Percentiles rank a stretch among this genome's conserved stretches.
Conservation (phyloP, 1,139 yeast genomes). For the Nakaseomyces sp. region DNA sequence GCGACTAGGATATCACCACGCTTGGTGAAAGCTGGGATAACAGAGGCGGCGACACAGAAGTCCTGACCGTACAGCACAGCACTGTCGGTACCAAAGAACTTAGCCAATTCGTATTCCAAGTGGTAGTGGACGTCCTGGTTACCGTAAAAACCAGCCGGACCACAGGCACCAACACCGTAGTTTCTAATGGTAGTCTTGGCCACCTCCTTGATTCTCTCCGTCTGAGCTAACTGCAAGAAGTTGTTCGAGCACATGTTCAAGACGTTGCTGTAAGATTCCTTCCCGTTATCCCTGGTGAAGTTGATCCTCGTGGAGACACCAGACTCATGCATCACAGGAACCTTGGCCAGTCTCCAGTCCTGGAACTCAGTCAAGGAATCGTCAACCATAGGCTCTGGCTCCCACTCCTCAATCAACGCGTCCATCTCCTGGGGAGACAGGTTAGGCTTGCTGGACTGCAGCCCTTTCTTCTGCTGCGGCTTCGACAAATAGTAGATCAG, state of each 20-base stretch:
- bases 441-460: slow-evolving; percentile 60
- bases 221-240: slow-evolving; percentile 49
- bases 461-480: slow-evolving; percentile 72
- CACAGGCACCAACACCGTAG: slow-evolving; percentile 97
- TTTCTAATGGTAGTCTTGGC: slow-evolving; percentile 53
- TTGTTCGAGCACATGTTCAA: slow-evolving; percentile 58
- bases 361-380: slow-evolving; percentile 41
- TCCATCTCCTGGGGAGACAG: slow-evolving; percentile 65
- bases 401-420: slow-evolving; percentile 83
- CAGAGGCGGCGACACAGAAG: slow-evolving; percentile 84
- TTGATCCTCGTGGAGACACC: slow-evolving; percentile 43
- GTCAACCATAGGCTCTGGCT: slow-evolving; percentile 71
- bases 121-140: slow-evolving; percentile 86
- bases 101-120: slow-evolving; percentile 67
- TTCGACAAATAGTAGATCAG: slow-evolving; percentile 63
- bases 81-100: slow-evolving; percentile 65
- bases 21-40: slow-evolving; percentile 89
- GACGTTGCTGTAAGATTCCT: slow-evolving; percentile 34
- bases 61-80: slow-evolving; percentile 92
- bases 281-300: slow-evolving; percentile 27
- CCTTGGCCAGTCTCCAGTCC: slow-evolving; percentile 48
- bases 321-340: slow-evolving; percentile 56
- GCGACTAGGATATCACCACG: slow-evolving; percentile 91
- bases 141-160: slow-evolving; percentile 97
- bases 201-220: slow-evolving; percentile 41